Percentiles rank a stretch among this genome's conserved stretches.
phyloP scores from a whole-genome alignment of 2,329 filamentous ascomycete species.

The Lasiodiplodia citricola region DNA sequence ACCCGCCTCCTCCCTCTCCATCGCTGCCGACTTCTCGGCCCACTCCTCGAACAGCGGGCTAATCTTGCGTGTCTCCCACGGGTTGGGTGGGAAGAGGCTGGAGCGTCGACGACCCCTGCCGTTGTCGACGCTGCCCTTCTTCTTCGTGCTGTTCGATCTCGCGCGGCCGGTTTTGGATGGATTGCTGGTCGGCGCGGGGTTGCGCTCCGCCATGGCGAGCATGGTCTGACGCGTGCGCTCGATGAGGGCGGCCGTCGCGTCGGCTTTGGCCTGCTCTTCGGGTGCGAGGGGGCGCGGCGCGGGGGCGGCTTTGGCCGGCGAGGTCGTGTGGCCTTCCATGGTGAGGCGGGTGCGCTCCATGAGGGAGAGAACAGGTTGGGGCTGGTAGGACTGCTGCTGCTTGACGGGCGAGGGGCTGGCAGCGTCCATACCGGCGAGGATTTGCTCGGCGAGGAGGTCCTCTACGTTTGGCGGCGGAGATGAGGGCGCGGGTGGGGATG shows the following conservation, averaged over 20 bases:
- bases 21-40: not conserved
- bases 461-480: not conserved
- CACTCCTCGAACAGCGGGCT: constrained; percentile 33
- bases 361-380: constrained; percentile 45
- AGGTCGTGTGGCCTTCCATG: constrained; percentile 43
- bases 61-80: constrained; percentile 57
- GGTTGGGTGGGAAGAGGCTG: constrained; percentile 57
- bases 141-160: not conserved
- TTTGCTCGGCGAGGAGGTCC: constrained; percentile 41
- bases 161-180: constrained; percentile 1
- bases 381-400: constrained; percentile 32
- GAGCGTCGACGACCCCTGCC: constrained; percentile 18
- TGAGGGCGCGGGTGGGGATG: not conserved
- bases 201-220: constrained; percentile 60
- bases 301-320: constrained; percentile 26
- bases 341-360: constrained; percentile 54
- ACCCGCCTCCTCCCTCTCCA: constrained; percentile 4
- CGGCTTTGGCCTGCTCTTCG: constrained; percentile 35
- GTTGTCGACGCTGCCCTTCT: constrained; percentile 36
- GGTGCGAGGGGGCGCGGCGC: constrained; percentile 30
- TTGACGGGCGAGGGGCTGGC: constrained; percentile 50
- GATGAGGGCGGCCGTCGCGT: constrained; percentile 54
- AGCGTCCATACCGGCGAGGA: constrained; percentile 46
- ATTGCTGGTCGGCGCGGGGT: constrained; percentile 28
- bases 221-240: constrained; percentile 85